Conservation (phyloP, 805 yeast genomes). For the Lipomyces yamadae region DNA sequence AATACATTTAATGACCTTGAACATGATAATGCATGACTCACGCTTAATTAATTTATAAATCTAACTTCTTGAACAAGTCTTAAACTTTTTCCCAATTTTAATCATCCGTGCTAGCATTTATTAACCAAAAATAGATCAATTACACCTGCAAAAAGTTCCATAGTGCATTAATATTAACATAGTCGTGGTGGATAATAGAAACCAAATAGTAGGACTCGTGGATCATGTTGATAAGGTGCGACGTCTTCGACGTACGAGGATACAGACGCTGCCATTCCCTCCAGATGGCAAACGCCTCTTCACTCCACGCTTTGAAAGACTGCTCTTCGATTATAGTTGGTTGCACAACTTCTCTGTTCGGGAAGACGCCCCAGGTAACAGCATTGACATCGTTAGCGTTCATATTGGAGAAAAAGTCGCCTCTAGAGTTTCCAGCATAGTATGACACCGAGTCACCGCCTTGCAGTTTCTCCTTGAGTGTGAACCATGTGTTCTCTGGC, state of each 20-base stretch:
- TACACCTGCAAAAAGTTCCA: conserved; percentile 63
- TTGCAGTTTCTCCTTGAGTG: conserved; percentile 59
- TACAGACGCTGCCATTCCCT: conserved; percentile 88
- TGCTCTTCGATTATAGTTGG: conserved; percentile 92
- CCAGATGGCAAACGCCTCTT: conserved; percentile 92
- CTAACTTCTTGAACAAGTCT: neutral
- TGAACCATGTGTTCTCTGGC: conserved; percentile 72
- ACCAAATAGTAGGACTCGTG: conserved; percentile 72
- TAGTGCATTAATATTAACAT: conserved; percentile 68
- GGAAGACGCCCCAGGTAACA: conserved; percentile 98
- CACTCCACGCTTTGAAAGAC: conserved; percentile 94
- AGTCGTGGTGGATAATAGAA: conserved; percentile 88
- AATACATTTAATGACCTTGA: neutral
- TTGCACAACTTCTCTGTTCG: conserved; percentile 84
- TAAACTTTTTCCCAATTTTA: neutral
- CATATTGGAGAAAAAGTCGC: conserved; percentile 65
- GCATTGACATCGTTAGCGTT: conserved; percentile 54
- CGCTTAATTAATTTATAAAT: neutral
- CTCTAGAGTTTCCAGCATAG: conserved; percentile 70
- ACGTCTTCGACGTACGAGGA: conserved; percentile 57
- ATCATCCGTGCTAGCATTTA: neutral
- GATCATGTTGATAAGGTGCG: conserved; percentile 63
- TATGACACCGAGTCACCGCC: conserved; percentile 61
- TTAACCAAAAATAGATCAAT: neutral
- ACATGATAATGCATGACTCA: neutral